Base-by-base conservation (phyloP, 768 basidiomycete genomes). In the Tylopilus felleus region DNA sequence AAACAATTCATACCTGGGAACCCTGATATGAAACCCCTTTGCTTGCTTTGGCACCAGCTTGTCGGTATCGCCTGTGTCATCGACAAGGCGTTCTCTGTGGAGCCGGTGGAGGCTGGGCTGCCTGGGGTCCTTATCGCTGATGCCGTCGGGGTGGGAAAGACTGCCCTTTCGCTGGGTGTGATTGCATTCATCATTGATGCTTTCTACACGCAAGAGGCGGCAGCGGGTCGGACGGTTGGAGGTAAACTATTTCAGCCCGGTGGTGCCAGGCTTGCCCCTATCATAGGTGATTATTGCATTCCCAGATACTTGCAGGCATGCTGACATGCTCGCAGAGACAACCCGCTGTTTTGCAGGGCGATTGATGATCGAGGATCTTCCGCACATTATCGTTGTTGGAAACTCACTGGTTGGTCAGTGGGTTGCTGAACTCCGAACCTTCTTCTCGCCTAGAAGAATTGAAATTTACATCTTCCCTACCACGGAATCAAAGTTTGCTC, bases 1-100 rank as follows among this genome's bases (percentile, higher is more conserved):
- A 36, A 56, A 9, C 44, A 47, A 12, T 56, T 56, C 5, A 2
- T 9, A 1, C n/a, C 55, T 38, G 40, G 8, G 6, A 56, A 56
- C 14, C 39, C 45, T 0, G 45, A 56, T 19, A 56, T 51, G 33
- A 46, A 51, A 8, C 49, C 55, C 1, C 40, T 56, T 0, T 31
- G 5, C n/a, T 49, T 56, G 16, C 55, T 56, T 12, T 56, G 55
- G 49, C 55, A 56, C 23, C 55, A 56, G 17, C 55, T 56, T 21
- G 49, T 47, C 36, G 49, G 55, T 8, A 3, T 56, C 1, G 45
- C 55, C 39, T 51, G 49, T 7, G 36, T 56, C 3, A 9, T 56
- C 2, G 31, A 56, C 31, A 56, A 56, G 31, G 4, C 13, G 2
- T 51, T 56, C 25, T 1, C 35, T 12, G 2, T 44, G 5, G 13